These are phyloP conservation scores for Blastocystis sp. DNA, from an alignment of 352 stramenopile genomes.

Conservation along the genomic window DNA sequence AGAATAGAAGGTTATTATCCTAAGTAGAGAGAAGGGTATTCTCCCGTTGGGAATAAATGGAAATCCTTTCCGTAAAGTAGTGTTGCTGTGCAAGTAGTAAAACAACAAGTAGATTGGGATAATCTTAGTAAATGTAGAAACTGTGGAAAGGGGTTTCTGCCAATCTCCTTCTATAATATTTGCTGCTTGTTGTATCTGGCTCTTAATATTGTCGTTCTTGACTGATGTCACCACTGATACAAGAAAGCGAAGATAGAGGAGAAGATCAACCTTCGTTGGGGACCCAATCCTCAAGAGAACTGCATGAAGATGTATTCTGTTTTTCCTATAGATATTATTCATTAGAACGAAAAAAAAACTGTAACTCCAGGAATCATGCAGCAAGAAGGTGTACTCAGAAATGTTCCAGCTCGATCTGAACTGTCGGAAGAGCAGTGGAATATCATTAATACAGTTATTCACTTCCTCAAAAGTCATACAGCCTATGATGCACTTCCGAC, in stretches of 20 bases:
- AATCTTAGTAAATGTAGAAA: not conserved
- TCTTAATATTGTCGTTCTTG: not conserved
- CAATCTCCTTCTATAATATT: not conserved
- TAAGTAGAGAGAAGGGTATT: not conserved
- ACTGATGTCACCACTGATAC: not conserved
- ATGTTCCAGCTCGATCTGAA: not conserved
- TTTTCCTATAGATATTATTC: not conserved
- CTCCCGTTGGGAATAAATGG: not conserved
- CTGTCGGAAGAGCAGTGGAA: not conserved
- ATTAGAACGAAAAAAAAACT: not conserved
- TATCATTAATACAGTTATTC: constrained; percentile 8
- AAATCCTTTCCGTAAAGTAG: too few relatives aligned
- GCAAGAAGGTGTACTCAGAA: not conserved
- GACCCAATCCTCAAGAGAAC: not conserved
- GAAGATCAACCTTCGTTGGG: not conserved
- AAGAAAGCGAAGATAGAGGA: not conserved
- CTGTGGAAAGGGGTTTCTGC: not conserved
- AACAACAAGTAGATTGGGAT: too few relatives aligned
- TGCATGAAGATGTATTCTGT: not conserved
- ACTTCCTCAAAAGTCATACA: constrained; percentile 25
- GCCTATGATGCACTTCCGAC: constrained; percentile 24
- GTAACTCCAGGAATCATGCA: not conserved
- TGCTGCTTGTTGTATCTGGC: not conserved
- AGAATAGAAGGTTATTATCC: not conserved
- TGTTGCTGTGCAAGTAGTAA: too few relatives aligned